Base-by-base conservation (phyloP, 2,329 filamentous ascomycete species). In the Sclerotinia nivalis region DNA sequence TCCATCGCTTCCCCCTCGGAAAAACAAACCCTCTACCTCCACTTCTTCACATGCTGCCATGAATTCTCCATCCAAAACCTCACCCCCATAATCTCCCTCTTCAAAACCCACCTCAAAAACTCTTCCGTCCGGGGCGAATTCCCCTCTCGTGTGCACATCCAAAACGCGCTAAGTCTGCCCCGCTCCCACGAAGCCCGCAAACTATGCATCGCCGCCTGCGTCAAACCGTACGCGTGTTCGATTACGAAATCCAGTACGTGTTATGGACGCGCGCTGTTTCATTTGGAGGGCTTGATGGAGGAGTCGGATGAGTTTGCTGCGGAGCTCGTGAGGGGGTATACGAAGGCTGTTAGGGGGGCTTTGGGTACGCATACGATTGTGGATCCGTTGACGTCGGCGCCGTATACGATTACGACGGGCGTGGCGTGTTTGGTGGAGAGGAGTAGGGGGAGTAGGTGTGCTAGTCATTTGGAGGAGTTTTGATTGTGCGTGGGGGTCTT, bases 61-160 rank as follows among this genome's bases (percentile, higher is more conserved):
- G 84, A 80, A 9, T 6, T 40, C 20, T 20, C 28, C 43, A 10
- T 49, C 31, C 28, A 4, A 12, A 13, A 8, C n/a, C 60, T 64
- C 45, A 20, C 31, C 0, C 10, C 6, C 60, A 25, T 68, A 15
- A 28, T 59, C 2, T 3, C 31, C 34, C 37, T 40, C 8, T 55
- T 66, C 37, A 50, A 12, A 4, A 28, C 20, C 1, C 47, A 28
- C 4, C 37, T 69, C 2, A 12, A 52, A 34, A 22, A 49, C 15
- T 66, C 49, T 25, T 56, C 64, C 18, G 28, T 7, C 1, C 31
- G 25, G 1, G 25, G 37, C 15, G 13, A 28, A n/a, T 66, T 66
- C 2, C 47, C 61, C 20, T 6, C 31, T 10, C 15, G 40, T 0
- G 5, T 1, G 1, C 43, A 56, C 25, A 40, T 69, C n/a, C 12